Conservation (phyloP, 2,329 filamentous ascomycete species). For the Aspergillus fumigatus region DNA sequence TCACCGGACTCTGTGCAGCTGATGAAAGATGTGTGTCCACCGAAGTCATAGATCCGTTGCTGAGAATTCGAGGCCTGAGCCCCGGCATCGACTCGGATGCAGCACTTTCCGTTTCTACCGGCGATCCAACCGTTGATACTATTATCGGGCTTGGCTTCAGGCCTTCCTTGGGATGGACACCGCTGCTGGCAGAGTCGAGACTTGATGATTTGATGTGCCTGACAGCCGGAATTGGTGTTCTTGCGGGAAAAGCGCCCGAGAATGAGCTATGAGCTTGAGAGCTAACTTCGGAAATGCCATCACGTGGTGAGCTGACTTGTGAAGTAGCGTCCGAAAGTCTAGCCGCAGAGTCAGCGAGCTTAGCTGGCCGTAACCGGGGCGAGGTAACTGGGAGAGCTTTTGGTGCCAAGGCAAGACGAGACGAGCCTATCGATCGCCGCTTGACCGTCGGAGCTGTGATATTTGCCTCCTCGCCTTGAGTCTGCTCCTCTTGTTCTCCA, state of each 20-base stretch:
- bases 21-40: slow-evolving; percentile 40
- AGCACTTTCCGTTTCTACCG: slow-evolving; percentile 15
- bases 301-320: slow-evolving; percentile 17
- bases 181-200: slow-evolving; percentile 24
- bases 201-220: slow-evolving; percentile 32
- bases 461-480: slow-evolving; percentile 15
- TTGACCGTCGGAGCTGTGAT: slow-evolving; percentile 14
- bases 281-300: slow-evolving; percentile 16
- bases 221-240: slow-evolving; percentile 12
- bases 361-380: slow-evolving; percentile 29
- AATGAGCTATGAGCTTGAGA: slow-evolving; percentile 19
- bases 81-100: slow-evolving; percentile 24
- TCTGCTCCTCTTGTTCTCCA: slow-evolving; percentile 29
- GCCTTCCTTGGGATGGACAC: slow-evolving; percentile 14
- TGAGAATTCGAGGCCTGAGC: slow-evolving; percentile 28
- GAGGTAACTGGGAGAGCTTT: slow-evolving; percentile 21
- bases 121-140: slow-evolving; percentile 21
- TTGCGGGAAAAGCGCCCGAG: slow-evolving; percentile 13
- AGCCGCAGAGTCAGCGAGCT: slow-evolving; percentile 21
- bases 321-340: slow-evolving; percentile 21
- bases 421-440: slow-evolving; percentile 29
- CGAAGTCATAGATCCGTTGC: slow-evolving; percentile 29
- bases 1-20: slow-evolving; percentile 50
- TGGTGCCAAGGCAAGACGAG: slow-evolving; percentile 18
- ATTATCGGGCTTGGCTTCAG: slow-evolving; percentile 31